Base-by-base conservation (phyloP, 306 rosid genomes). In the Quercus suber region DNA sequence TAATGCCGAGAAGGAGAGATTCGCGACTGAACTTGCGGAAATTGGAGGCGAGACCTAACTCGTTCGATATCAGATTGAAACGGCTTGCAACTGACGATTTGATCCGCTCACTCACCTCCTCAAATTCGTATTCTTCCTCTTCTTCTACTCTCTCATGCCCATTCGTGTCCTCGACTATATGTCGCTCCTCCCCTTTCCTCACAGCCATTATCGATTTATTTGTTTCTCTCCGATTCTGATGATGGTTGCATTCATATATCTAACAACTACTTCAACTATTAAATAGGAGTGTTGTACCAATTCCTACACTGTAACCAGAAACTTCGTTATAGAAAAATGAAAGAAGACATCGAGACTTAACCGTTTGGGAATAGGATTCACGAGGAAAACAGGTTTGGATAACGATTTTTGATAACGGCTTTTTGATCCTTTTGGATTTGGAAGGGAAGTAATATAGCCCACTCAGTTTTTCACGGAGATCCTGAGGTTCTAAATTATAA, bases 1-100 rank as follows among this genome's bases (percentile, higher is more conserved):
- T 78, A 74, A 91, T 69, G 75, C 97, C 97, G 28, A 84, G 71
- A 33, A 94, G 49, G 53, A 92, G 74, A 5, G 74, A 79, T 25
- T 78, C 82, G 8, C 89, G 81, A 78, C 97, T 91, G 82, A 92
- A 84, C 82, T 76, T 86, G 37, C 83, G 76, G 60, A 78, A 75
- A 23, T 57, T 64, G 2, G 75, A 13, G 18, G 63, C 79, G 20
- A 90, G 76, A 20, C 88, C 85, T 2, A 95, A 88, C 85, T 92
- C 90, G 27, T 65, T 85, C 79, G 69, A 71, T 43, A 95, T 83
- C 57, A 95, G 81, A 73, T 91, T 25, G 75, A 95, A 88, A 18
- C 89, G 82, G 84, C 99, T 95, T 25, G 92, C 97, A 13, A 89
- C 35, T n/a, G 99, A 91, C 69, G 99, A 90, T 31, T 79, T 86